A percentile compares a stretch with the other conserved stretches of the same genome.
These are phyloP conservation scores for Chrysoporthe austroafricana DNA, from an alignment of 2,329 filamentous ascomycete species.

Conservation along the genomic window DNA sequence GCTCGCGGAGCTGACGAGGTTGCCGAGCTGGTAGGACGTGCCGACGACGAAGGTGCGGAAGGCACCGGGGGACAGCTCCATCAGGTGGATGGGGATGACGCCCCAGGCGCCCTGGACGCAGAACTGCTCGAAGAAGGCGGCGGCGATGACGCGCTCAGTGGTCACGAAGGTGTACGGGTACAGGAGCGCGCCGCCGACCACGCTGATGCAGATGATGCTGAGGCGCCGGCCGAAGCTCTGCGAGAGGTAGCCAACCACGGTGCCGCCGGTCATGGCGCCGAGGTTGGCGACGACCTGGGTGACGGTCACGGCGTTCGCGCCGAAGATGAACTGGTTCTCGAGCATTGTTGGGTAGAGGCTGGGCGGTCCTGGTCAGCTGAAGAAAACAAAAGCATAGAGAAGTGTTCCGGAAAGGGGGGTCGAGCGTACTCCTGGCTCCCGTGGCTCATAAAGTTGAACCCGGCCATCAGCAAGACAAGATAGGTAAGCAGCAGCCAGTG, in stretches of 20 bases:
- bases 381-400: not conserved
- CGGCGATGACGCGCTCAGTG: conserved; percentile 69
- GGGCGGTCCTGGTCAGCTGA: not conserved
- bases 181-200: conserved; percentile 73
- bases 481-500: conserved; percentile 84
- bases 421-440: conserved; percentile 60
- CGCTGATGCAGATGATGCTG: conserved; percentile 67
- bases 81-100: conserved; percentile 76
- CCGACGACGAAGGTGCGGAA: conserved; percentile 78
- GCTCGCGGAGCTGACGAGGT: conserved; percentile 70
- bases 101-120: conserved; percentile 79
- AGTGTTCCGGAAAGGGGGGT: not conserved
- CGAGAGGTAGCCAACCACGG: conserved; percentile 66
- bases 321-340: conserved; percentile 57
- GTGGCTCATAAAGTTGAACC: conserved; percentile 91
- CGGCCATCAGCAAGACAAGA: conserved; percentile 83
- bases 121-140: conserved; percentile 84
- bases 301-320: conserved; percentile 62
- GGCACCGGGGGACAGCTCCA: conserved; percentile 73
- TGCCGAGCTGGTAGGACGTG: conserved; percentile 77
- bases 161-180: conserved; percentile 80
- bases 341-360: conserved; percentile 63
- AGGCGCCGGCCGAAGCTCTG: conserved; percentile 72
- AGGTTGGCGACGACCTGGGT: conserved; percentile 75
- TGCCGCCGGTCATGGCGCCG: conserved; percentile 71